These are phyloP conservation scores for Pseudogymnoascus sp. DNA, from an alignment of 2,329 filamentous ascomycete species.

Conservation along the genomic window DNA sequence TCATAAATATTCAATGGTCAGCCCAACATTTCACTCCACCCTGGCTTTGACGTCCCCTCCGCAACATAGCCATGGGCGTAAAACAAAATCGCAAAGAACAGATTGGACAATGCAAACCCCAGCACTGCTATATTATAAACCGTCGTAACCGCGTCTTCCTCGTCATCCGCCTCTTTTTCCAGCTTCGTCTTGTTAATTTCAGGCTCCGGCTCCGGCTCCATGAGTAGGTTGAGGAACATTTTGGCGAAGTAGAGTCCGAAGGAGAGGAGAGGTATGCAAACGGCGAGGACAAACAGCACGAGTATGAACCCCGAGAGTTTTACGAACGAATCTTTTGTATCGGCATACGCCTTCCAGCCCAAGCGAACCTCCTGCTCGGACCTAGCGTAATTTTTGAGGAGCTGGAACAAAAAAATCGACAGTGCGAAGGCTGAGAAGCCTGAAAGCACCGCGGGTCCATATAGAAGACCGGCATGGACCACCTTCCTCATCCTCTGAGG, in stretches of 20 bases:
- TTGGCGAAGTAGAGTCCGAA: background rate
- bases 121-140: background rate
- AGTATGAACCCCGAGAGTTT: background rate
- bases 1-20: background rate
- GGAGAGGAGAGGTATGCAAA: background rate
- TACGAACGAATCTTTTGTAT: background rate
- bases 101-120: background rate
- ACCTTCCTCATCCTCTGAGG: background rate
- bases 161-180: background rate
- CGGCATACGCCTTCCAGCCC: background rate
- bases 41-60: background rate
- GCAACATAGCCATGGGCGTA: background rate
- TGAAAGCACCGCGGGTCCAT: background rate
- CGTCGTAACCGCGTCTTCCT: background rate
- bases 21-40: background rate
- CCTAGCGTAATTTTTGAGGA: background rate
- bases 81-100: background rate
- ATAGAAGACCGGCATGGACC: background rate
- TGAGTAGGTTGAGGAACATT: background rate
- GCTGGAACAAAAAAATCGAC: background rate
- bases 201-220: no score
- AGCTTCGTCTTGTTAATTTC: background rate
- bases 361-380: background rate
- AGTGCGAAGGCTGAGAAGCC: background rate
- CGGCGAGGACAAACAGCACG: background rate